phyloP scores from a whole-genome alignment of 257 asterid species.

The Coffea canephora region DNA sequence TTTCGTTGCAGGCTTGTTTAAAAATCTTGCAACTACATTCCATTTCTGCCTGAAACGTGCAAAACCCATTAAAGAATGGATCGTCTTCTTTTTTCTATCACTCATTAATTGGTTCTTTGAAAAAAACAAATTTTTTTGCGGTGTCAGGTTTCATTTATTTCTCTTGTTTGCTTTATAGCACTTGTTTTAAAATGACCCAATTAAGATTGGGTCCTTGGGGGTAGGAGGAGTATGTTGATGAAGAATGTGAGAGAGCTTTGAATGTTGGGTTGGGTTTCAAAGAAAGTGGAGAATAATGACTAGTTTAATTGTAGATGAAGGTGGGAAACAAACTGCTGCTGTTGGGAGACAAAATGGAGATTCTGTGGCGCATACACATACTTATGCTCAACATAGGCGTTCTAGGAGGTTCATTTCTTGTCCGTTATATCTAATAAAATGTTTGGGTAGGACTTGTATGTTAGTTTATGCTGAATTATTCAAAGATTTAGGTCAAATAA shows the following conservation, averaged over 20 bases:
- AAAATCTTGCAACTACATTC: background rate
- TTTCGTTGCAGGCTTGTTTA: constrained; percentile 6
- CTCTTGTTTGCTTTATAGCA: constrained; percentile 1
- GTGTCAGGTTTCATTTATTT: constrained; percentile 11
- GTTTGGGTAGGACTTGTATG: background rate
- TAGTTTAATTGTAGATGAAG: constrained; percentile 34
- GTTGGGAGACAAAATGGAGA: constrained; percentile 28
- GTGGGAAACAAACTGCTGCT: constrained; percentile 27
- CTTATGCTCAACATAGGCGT: constrained; percentile 47
- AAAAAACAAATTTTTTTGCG: background rate
- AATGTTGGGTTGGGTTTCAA: constrained; percentile 17
- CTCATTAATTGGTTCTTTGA: constrained; percentile 1
- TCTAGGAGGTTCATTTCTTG: constrained; percentile 40
- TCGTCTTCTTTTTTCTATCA: background rate
- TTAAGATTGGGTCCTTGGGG: constrained; percentile 6
- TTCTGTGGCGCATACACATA: constrained; percentile 23
- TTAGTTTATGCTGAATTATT: background rate
- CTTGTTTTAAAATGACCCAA: background rate
- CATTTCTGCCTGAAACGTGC: constrained; percentile 2
- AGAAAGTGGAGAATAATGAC: constrained; percentile 29
- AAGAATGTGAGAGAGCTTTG: constrained; percentile 18
- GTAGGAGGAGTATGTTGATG: constrained; percentile 13
- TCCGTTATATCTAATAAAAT: background rate
- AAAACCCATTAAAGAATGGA: background rate
- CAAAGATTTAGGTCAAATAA: background rate